Percentiles rank a stretch among this genome's conserved stretches.
These are phyloP conservation scores for Schizophyllum commune DNA, from an alignment of 1,284 basidiomycete species.

Conservation along the genomic window DNA sequence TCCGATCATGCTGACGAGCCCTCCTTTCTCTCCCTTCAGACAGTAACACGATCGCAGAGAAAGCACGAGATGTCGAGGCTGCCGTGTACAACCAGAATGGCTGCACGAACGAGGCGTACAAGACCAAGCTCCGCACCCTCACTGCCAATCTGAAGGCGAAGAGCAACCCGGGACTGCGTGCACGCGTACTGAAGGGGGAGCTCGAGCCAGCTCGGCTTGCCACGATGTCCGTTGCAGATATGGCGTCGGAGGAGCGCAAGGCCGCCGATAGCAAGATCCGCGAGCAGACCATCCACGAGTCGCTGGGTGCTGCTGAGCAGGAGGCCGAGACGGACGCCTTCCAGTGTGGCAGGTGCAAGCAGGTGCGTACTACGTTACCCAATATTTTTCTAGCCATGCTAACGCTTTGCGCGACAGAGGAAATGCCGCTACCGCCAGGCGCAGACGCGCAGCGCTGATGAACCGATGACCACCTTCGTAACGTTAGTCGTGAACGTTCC, in stretches of 20 bases:
- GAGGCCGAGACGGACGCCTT: slow-evolving; percentile 97
- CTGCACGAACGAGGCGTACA: slow-evolving; percentile 48
- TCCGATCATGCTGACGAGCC: neutral
- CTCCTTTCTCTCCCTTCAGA: slow-evolving; percentile 29
- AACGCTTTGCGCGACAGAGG: slow-evolving; percentile 36
- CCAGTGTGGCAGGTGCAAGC: slow-evolving; percentile 92
- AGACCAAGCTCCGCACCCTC: slow-evolving; percentile 81
- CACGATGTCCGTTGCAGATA: slow-evolving; percentile 82
- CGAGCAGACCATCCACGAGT: slow-evolving; percentile 87
- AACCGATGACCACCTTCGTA: slow-evolving; percentile 75
- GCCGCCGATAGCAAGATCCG: slow-evolving; percentile 77
- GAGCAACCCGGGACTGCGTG: slow-evolving; percentile 82
- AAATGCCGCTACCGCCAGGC: slow-evolving; percentile 93
- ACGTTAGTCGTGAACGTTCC: slow-evolving; percentile 16
- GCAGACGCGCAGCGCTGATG: slow-evolving; percentile 91
- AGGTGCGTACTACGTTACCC: slow-evolving; percentile 33
- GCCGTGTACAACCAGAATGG: slow-evolving; percentile 44
- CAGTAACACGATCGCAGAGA: slow-evolving; percentile 49
- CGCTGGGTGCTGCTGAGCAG: slow-evolving; percentile 83
- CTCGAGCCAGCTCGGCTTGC: slow-evolving; percentile 65
- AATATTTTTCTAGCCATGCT: slow-evolving; percentile 8
- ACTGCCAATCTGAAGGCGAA: slow-evolving; percentile 94
- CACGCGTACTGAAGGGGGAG: slow-evolving; percentile 79
- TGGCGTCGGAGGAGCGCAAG: slow-evolving; percentile 91
- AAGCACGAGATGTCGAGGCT: slow-evolving; percentile 56